These are phyloP conservation scores for Cladorrhinum samala DNA, from an alignment of 495 filamentous ascomycete species.

Conservation along the genomic window DNA sequence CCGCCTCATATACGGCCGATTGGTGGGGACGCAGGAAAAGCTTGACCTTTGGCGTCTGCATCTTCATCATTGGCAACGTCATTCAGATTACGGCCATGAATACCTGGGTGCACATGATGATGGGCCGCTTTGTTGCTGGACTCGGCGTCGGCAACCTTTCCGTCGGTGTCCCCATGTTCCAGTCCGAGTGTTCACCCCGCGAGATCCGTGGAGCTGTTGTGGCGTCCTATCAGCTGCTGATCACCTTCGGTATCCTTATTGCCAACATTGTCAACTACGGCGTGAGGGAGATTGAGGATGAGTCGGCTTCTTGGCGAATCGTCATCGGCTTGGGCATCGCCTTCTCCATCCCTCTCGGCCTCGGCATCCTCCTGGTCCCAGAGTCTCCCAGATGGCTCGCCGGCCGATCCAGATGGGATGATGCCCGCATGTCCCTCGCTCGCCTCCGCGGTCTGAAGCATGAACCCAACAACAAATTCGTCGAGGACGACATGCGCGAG, in stretches of 20 bases:
- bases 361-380: slow-evolving; percentile 56
- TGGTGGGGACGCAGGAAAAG: slow-evolving; percentile 34
- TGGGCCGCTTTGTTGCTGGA: slow-evolving; percentile 53
- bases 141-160: slow-evolving; percentile 61
- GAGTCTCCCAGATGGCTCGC: slow-evolving; percentile 60
- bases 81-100: slow-evolving; percentile 51
- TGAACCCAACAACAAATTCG: slow-evolving; percentile 47
- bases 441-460: slow-evolving; percentile 58
- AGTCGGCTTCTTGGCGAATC: slow-evolving; percentile 57
- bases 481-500: slow-evolving; percentile 58
- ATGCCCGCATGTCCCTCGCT: slow-evolving; percentile 55
- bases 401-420: slow-evolving; percentile 47
- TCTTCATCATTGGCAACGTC: slow-evolving; percentile 42
- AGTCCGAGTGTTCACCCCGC: slow-evolving; percentile 45
- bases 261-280: slow-evolving; percentile 64
- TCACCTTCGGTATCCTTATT: slow-evolving; percentile 70
- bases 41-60: slow-evolving; percentile 28
- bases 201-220: slow-evolving; percentile 57
- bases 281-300: slow-evolving; percentile 38
- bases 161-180: slow-evolving; percentile 58
- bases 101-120: slow-evolving; percentile 42
- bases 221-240: slow-evolving; percentile 69
- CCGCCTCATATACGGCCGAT: slow-evolving; percentile 34
- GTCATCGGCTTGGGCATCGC: slow-evolving; percentile 66
- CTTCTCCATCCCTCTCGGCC: slow-evolving; percentile 55